Conservation (phyloP, 306 rosid species). For the Abrus pulchellus region DNA sequence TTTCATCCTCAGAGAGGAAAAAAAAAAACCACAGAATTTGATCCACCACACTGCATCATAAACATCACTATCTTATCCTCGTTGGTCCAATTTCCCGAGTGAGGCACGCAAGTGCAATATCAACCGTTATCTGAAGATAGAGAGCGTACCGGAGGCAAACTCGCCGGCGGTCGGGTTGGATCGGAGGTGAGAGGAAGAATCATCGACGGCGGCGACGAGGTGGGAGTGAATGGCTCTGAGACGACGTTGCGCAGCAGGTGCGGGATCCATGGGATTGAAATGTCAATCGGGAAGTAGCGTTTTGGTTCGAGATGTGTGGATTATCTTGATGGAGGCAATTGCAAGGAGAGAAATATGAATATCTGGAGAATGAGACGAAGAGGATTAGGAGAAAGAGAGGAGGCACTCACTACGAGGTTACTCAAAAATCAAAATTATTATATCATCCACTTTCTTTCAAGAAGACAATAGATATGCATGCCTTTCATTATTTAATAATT, state of each 20-base stretch:
- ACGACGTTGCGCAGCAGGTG: constrained; percentile 76
- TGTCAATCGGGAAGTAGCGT: constrained; percentile 12
- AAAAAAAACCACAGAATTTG: not conserved
- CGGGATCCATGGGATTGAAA: constrained; percentile 64
- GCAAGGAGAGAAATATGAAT: not conserved
- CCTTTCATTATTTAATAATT: too few species aligned
- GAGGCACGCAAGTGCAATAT: constrained; percentile 22
- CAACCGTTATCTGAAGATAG: constrained; percentile 10
- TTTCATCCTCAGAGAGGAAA: not conserved
- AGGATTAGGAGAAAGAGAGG: not conserved
- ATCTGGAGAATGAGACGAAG: not conserved
- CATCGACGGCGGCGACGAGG: constrained; percentile 57
- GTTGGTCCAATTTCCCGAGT: not conserved
- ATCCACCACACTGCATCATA: constrained; percentile 2
- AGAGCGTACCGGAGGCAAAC: constrained; percentile 68
- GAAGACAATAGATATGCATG: too few species aligned
- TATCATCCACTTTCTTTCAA: too few species aligned
- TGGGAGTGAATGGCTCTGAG: constrained; percentile 69
- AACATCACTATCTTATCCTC: constrained; percentile 1
- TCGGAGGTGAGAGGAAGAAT: constrained; percentile 64
- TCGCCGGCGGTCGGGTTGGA: constrained; percentile 75
- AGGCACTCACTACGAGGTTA: constrained; percentile 28
- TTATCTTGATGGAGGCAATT: not conserved
- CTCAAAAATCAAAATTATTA: too few species aligned
- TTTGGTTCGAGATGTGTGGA: not conserved